Base-by-base conservation (phyloP, 2,329 filamentous ascomycete species). In the Grosmannia huntii region DNA sequence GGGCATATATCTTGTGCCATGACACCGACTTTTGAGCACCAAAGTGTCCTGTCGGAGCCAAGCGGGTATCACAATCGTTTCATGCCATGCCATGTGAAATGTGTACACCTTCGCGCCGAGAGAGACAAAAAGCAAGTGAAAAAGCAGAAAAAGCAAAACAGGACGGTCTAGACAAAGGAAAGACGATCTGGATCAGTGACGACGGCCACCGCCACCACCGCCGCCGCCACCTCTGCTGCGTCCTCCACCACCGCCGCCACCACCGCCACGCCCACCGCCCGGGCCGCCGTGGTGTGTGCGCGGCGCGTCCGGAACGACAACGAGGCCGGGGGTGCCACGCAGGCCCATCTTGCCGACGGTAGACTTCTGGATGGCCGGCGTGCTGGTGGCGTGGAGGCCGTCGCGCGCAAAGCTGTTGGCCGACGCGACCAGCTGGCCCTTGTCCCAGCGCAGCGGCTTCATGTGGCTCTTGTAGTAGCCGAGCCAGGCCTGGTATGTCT, bases 301-400 rank as follows among this genome's bases (percentile, higher is more conserved):
- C 4, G 75, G 74, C 25, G 70, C 68, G 57, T 77, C 73, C 1
- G 76, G 72, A 12, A 76, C 70, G 19, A 77, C 66, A 5, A 70
- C 71, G 14, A 83, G 65, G 0, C 81, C 81, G 41, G 66, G 71
- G 1, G 75, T 73, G 10, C 78, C 79, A 60, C 75, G 75, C 53
- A 84, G 65, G 0, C 80, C 80, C 80, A 83, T 83, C 72, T 83
- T 83, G 10, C 73, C 70, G 5, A 81, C 73, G 0, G 71, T 75
- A 46, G 66, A 72, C 66, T 76, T 77, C 60, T 70, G 68, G 1
- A 84, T 67, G 1, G 68, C 52, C 0, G 81, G 81, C 1, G 75
- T 70, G 57, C 77, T 76, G 1, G 74, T 67, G 1, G 73, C 68
- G 9, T 74, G 73, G 3, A 84, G 70, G 1, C 75, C 77, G 0